Evolutionary conservation across 225 moss, liverwort and hornwort genomes (phyloP).

Genomic region (Marchantia paleacea): DNA sequence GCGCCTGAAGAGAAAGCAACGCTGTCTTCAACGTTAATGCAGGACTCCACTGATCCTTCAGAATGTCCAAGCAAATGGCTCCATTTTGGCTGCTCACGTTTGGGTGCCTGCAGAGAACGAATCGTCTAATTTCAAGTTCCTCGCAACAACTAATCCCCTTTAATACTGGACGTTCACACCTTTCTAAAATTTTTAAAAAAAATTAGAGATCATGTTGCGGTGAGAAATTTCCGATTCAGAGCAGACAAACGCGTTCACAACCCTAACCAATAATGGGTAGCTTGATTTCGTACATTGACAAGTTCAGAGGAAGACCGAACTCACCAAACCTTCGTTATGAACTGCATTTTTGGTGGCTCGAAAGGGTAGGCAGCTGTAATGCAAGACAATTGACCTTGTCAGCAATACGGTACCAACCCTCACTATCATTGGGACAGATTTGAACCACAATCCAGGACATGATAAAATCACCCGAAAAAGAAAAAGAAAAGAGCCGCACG

Average conservation of each 20-base stretch:
- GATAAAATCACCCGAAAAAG: too few species aligned
- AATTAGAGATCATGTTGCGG: background rate
- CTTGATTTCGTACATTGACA: background rate
- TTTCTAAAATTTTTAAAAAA: background rate
- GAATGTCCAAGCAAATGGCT: slow-evolving; percentile 93
- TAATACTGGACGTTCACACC: background rate
- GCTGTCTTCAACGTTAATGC: slow-evolving; percentile 94
- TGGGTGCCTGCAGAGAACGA: slow-evolving; percentile 67
- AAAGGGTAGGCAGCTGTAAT: slow-evolving; percentile 94
- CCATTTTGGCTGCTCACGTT: slow-evolving; percentile 98
- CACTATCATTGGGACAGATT: background rate
- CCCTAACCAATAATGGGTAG: background rate
- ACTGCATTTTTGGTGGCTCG: slow-evolving; percentile 99
- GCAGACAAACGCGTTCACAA: background rate
- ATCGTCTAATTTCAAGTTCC: background rate
- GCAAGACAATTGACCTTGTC: slow-evolving; percentile 4
- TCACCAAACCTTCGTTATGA: slow-evolving; percentile 97
- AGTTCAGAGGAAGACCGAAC: slow-evolving; percentile 15
- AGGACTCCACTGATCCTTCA: slow-evolving; percentile 99
- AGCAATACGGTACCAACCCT: background rate
- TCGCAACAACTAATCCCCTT: too few species aligned
- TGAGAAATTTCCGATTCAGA: background rate
- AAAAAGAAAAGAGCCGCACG: too few species aligned
- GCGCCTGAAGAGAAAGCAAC: slow-evolving; percentile 88
- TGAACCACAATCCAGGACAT: too few species aligned